Conservation (phyloP, 306 rosid genomes). For the Herpetospermum pedunculosum region DNA sequence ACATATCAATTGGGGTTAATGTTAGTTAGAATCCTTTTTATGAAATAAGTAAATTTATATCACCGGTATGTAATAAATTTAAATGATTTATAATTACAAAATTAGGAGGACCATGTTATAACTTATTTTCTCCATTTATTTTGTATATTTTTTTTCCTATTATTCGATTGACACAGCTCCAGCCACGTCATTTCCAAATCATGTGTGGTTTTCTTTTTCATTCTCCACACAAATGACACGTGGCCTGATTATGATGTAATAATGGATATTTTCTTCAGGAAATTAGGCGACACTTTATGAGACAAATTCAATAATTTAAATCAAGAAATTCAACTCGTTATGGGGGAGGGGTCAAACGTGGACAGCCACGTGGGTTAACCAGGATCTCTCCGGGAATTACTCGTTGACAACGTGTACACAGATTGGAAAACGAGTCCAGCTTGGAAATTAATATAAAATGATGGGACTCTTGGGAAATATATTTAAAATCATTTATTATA, state of each 20-base stretch:
- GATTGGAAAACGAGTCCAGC: not conserved
- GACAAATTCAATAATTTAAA: not conserved
- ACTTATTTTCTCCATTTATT: too few species aligned
- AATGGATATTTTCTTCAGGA: not conserved
- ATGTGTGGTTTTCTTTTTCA: not conserved
- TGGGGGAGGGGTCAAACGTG: not conserved
- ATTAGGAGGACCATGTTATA: too few species aligned
- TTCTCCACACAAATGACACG: not conserved
- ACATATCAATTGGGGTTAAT: too few species aligned
- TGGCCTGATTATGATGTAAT: not conserved
- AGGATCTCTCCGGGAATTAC: not conserved
- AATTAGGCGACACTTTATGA: not conserved
- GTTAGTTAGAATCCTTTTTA: too few species aligned
- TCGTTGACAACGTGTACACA: slow-evolving; percentile 4
- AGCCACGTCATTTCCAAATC: not conserved
- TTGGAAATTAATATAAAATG: not conserved
- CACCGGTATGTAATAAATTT: too few species aligned
- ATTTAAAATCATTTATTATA: not conserved
- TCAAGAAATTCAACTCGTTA: not conserved
- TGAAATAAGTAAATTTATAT: too few species aligned
- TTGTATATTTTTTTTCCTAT: too few species aligned
- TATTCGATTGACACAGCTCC: too few species aligned
- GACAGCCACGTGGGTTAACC: slow-evolving; percentile 1
- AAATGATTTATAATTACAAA: too few species aligned
- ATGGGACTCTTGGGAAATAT: not conserved